A percentile compares a stretch with the other conserved stretches of the same genome.
These are phyloP conservation scores for Ustilaginoidea virens DNA, from an alignment of 2,329 filamentous ascomycete genomes.

Conservation along the genomic window DNA sequence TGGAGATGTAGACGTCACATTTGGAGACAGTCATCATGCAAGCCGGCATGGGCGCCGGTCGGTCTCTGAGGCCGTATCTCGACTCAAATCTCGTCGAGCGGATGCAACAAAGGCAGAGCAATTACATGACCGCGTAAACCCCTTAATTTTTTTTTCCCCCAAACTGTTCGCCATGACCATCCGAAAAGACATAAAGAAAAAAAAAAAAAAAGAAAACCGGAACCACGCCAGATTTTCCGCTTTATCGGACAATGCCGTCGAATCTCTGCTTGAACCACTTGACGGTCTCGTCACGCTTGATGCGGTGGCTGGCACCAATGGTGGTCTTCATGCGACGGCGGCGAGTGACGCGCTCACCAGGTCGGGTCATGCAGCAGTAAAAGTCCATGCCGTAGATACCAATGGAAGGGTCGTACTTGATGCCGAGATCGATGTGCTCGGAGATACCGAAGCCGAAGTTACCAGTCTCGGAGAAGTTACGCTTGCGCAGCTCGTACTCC, in stretches of 20 bases:
- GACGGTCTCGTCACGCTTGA: constrained; percentile 88
- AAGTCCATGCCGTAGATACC: constrained; percentile 99
- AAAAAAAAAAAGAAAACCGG: not conserved
- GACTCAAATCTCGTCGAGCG: constrained; percentile 40
- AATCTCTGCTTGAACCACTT: constrained; percentile 90
- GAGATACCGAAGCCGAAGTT: constrained; percentile 99
- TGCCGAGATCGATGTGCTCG: constrained; percentile 99
- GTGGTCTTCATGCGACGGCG: constrained; percentile 78
- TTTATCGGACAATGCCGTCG: constrained; percentile 98
- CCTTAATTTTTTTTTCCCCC: constrained; percentile 14
- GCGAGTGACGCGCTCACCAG: constrained; percentile 94
- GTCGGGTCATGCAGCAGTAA: constrained; percentile 99
- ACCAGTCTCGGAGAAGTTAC: constrained; percentile 99
- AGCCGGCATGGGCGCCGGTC: constrained; percentile 55
- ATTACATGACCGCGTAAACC: constrained; percentile 21
- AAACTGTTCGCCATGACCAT: constrained; percentile 26
- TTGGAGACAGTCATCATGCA: constrained; percentile 23
- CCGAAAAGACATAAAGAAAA: constrained; percentile 19
- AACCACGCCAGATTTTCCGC: not conserved
- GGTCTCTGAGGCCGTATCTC: constrained; percentile 58
- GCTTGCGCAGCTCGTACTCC: constrained; percentile 99
- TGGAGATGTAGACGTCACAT: constrained; percentile 17
- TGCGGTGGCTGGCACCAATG: constrained; percentile 80
- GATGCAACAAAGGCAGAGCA: constrained; percentile 27
- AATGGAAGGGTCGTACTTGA: constrained; percentile 98